Conservation (phyloP, 495 filamentous ascomycete genomes). For the Elasticomyces elasticus region DNA sequence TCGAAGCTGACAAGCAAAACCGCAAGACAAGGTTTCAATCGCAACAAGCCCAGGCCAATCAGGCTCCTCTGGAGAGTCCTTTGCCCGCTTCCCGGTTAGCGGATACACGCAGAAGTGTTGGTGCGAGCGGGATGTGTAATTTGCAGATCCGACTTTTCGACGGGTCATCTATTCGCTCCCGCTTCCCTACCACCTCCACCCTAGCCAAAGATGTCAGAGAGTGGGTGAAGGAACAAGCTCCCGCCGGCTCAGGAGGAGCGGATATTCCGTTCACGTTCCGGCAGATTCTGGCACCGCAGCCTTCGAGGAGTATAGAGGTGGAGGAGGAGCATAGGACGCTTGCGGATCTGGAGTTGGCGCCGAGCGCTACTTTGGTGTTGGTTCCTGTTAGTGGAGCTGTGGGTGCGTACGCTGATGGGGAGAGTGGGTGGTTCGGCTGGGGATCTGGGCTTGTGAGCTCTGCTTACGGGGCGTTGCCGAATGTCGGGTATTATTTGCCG, state of each 20-base stretch:
- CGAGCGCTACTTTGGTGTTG: conserved; percentile 74
- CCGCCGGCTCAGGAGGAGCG: conserved; percentile 19
- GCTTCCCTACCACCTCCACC: conserved; percentile 52
- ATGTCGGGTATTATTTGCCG: conserved; percentile 5
- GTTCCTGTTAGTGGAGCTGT: conserved; percentile 55
- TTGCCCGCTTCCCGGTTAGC: neutral
- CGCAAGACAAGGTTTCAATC: conserved; percentile 44
- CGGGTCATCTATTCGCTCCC: conserved; percentile 62
- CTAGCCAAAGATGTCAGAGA: conserved; percentile 58
- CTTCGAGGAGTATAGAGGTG: conserved; percentile 60
- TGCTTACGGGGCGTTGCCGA: conserved; percentile 31
- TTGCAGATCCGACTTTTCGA: conserved; percentile 80
- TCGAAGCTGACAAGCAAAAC: conserved; percentile 49
- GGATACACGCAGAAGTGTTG: neutral
- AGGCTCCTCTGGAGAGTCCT: neutral
- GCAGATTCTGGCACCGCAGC: conserved; percentile 67
- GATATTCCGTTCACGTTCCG: conserved; percentile 67
- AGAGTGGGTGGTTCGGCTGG: conserved; percentile 27
- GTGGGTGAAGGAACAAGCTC: conserved; percentile 51
- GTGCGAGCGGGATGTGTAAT: conserved; percentile 38
- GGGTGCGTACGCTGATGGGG: conserved; percentile 43
- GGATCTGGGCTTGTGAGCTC: conserved; percentile 32
- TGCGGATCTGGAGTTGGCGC: conserved; percentile 55
- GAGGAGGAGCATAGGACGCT: conserved; percentile 64
- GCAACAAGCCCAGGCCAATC: conserved; percentile 30